A percentile compares a stretch with the other conserved stretches of the same genome.
These are phyloP conservation scores for Pseudogymnoascus sp. DNA, from an alignment of 2,329 filamentous ascomycete genomes.

Conservation along the genomic window DNA sequence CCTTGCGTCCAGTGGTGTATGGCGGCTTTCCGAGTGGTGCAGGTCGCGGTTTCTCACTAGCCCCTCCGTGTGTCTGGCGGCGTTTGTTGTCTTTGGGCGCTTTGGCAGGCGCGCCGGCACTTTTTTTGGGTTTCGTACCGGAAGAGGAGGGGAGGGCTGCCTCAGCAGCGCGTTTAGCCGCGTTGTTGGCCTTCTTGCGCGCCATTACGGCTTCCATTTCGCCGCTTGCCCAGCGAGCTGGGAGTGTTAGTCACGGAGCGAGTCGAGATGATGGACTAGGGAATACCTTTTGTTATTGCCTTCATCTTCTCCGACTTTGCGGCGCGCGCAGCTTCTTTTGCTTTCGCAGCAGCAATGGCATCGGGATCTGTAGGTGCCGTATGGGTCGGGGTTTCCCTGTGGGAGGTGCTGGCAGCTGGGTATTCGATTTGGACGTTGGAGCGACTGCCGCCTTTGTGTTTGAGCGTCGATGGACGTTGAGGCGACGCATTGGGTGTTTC, in stretches of 20 bases:
- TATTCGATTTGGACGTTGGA: background rate
- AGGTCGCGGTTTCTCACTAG: background rate
- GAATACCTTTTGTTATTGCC: constrained; percentile 11
- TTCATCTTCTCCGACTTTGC: constrained; percentile 12
- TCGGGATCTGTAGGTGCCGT: background rate
- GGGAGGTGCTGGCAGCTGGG: background rate
- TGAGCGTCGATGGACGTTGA: background rate
- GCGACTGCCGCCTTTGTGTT: background rate
- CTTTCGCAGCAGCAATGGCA: background rate
- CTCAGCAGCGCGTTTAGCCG: constrained; percentile 36
- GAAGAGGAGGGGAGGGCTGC: background rate
- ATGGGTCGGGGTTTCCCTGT: background rate
- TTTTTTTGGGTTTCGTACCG: background rate
- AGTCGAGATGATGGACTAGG: background rate
- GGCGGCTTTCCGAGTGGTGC: background rate
- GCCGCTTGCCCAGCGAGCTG: constrained; percentile 49
- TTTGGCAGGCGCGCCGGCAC: background rate
- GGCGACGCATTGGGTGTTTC: background rate
- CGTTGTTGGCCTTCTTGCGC: constrained; percentile 52
- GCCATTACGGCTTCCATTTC: constrained; percentile 53
- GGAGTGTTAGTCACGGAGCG: background rate
- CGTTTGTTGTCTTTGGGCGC: background rate
- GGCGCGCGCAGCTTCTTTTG: constrained; percentile 4
- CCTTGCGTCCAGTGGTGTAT: constrained; percentile 6
- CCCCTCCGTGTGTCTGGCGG: background rate